Conservation (phyloP, 192 early-diverging fungal species). For the Phlyctochytrium arcticum region DNA sequence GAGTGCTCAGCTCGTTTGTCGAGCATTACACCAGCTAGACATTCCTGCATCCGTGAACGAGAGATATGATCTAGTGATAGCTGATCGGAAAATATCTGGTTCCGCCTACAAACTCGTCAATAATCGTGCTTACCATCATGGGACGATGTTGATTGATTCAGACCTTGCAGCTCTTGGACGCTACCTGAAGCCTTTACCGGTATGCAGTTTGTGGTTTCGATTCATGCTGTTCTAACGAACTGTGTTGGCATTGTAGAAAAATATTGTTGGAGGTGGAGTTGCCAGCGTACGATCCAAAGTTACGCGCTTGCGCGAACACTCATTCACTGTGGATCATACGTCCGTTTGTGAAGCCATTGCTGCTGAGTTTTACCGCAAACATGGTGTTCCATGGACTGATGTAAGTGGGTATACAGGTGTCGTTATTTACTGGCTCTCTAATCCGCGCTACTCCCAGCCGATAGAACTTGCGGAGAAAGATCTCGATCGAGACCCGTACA, state of each 20-base stretch:
- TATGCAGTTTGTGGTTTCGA: conserved; percentile 7
- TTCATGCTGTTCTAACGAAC: neutral
- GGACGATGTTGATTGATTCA: conserved; percentile 95
- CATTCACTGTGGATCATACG: conserved; percentile 76
- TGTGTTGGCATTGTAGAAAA: conserved; percentile 34
- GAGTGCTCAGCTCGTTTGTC: conserved; percentile 72
- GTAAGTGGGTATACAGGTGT: neutral
- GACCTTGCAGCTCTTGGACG: conserved; percentile 59
- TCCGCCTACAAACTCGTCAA: conserved; percentile 90
- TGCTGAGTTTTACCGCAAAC: conserved; percentile 63
- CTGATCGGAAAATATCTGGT: conserved; percentile 83
- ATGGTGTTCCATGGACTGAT: conserved; percentile 32
- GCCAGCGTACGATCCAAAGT: conserved; percentile 86
- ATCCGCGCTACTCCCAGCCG: conserved; percentile 24
- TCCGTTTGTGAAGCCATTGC: conserved; percentile 74
- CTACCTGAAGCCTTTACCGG: conserved; percentile 39
- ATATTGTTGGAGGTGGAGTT: conserved; percentile 79
- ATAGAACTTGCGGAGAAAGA: conserved; percentile 21
- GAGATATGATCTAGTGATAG: conserved; percentile 86
- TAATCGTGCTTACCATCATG: conserved; percentile 87
- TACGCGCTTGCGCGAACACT: conserved; percentile 74
- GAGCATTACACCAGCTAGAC: conserved; percentile 72
- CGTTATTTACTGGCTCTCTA: too few relatives aligned
- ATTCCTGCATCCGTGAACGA: conserved; percentile 79
- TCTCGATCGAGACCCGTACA: conserved; percentile 24